A percentile compares a stretch with the other conserved stretches of the same genome.
These are phyloP conservation scores for Wickerhamiella dianesei DNA, from an alignment of 805 yeast species.

Conservation along the genomic window DNA sequence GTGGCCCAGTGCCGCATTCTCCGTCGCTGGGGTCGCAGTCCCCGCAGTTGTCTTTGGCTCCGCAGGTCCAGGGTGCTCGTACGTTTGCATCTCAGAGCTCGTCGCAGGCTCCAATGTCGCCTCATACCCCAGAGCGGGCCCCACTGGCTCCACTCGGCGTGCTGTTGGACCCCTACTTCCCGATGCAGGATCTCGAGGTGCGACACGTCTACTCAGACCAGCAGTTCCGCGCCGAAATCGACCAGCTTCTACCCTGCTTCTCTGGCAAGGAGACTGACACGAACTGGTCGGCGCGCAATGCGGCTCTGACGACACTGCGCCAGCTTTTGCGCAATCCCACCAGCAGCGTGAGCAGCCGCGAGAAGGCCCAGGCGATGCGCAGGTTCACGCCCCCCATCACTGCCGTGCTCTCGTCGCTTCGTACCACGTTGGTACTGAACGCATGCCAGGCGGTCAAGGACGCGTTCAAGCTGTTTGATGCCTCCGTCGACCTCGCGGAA, in stretches of 20 bases:
- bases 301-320: constrained; percentile 42
- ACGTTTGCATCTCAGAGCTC: too few relatives aligned
- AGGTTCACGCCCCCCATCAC: constrained; percentile 44
- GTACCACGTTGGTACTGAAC: constrained; percentile 70
- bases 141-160: neutral
- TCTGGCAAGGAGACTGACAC: constrained; percentile 70
- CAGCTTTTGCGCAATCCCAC: constrained; percentile 29
- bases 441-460: constrained; percentile 73
- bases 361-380: constrained; percentile 27
- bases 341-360: constrained; percentile 5
- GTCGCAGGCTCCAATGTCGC: too few relatives aligned
- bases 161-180: constrained; percentile 18
- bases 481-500: constrained; percentile 33
- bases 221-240: constrained; percentile 23
- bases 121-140: neutral
- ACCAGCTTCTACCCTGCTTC: constrained; percentile 29
- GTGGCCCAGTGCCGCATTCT: too few relatives aligned
- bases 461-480: constrained; percentile 19
- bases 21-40: too few relatives aligned
- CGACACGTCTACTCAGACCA: constrained; percentile 23
- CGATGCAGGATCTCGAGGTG: constrained; percentile 30
- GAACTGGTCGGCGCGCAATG: constrained; percentile 72
- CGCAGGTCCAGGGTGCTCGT: too few relatives aligned
- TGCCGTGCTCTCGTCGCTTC: constrained; percentile 55
- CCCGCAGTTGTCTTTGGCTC: neutral